Evolutionary conservation across 116 monocot species (phyloP), one percentile per base, ranked within the genome.

Genomic region (Trichopus zeylanicus): DNA sequence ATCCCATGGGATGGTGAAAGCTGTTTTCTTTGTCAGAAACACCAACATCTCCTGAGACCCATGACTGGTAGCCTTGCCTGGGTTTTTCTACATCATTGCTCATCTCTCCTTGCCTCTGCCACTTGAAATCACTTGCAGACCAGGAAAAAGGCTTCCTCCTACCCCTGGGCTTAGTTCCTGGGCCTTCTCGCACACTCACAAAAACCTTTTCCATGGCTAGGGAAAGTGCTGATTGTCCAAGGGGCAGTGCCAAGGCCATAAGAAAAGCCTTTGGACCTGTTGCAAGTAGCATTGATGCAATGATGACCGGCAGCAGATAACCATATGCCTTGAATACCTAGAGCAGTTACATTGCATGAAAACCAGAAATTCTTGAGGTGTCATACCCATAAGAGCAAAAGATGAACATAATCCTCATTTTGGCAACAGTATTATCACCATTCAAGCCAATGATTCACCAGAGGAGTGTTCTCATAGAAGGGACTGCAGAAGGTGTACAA

Each of bases 211-310:
- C 79, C 16, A 88, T 33, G 38, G 71, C 78, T 42, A 88, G 47
- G 47, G 85, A 85, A 22, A 93, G 28, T 31, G 70, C 82, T 18
- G 89, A 93, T 60, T 93, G 93, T 10, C 80, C 89, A 20, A 93
- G 80, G 31, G 93, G 93, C 37, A 93, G 30, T 8, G 89, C 89
- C 34, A 93, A 62, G 25, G 93, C 93, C 85, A 89, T 75, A 10
- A 93, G 72, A 59, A 89, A 93, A 61, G 93, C 89, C 54, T 85
- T 88, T 31, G 89, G 93, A 20, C 93, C 93, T 53, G 85, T 78
- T 46, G 85, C 66, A 47, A 93, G 77, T 26, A 93, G 73, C 79
- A 89, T 67, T 3, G 89, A 93, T n/a, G 69, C 85, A 22, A 93
- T 70, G 38, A 93, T 82, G 34, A 72, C 82, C 3, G 93, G 93